Conservation (phyloP, 1,284 basidiomycete species). For the Ustilago lituana region DNA sequence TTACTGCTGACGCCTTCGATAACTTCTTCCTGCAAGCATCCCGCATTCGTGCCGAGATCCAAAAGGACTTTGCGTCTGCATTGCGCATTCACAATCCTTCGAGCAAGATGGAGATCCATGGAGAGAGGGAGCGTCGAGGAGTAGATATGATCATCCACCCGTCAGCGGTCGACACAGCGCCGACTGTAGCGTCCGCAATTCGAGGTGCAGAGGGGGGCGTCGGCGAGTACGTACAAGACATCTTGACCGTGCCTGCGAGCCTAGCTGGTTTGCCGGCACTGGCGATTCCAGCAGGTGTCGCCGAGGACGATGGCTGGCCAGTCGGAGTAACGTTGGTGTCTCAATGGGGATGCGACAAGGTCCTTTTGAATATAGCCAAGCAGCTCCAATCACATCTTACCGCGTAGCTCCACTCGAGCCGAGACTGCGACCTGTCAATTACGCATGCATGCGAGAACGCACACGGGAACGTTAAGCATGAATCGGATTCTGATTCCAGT, state of each 20-base stretch:
- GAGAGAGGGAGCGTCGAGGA: conserved; percentile 57
- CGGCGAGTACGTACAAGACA: conserved; percentile 83
- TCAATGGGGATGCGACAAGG: conserved; percentile 86
- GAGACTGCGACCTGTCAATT: too few relatives aligned
- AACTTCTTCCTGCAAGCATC: conserved; percentile 96
- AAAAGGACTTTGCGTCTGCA: conserved; percentile 78
- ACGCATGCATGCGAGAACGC: too few relatives aligned
- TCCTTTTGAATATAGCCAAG: conserved; percentile 74
- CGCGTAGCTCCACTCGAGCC: too few relatives aligned
- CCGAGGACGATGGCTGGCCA: conserved; percentile 73
- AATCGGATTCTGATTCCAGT: too few relatives aligned
- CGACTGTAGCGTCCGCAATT: conserved; percentile 28
- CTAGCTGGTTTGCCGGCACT: conserved; percentile 87
- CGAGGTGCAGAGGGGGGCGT: neutral
- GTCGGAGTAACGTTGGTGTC: conserved; percentile 85
- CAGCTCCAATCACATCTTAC: conserved; percentile 68
- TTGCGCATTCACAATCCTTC: conserved; percentile 73
- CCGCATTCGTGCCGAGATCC: conserved; percentile 77
- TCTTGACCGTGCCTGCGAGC: conserved; percentile 89
- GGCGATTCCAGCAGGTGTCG: conserved; percentile 74
- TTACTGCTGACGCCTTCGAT: conserved; percentile 92
- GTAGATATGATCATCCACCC: conserved; percentile 86
- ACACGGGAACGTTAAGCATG: too few relatives aligned
- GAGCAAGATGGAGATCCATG: neutral
- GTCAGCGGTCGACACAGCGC: conserved; percentile 56